Evolutionary conservation across 2,329 filamentous ascomycete genomes (phyloP).

Genomic region (Aureobasidium sp.): DNA sequence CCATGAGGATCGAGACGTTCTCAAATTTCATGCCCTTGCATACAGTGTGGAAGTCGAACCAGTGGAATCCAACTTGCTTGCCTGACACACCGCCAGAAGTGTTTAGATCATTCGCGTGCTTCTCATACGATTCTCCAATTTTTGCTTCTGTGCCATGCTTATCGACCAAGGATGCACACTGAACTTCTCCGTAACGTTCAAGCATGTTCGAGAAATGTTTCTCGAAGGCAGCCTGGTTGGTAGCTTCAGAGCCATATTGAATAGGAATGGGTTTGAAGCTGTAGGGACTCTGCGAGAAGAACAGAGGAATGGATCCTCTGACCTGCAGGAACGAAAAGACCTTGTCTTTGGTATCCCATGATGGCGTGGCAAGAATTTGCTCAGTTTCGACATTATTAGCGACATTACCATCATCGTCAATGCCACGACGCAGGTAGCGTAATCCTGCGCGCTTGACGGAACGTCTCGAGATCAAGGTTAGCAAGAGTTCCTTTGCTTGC

Average conservation of each 20-base stretch:
- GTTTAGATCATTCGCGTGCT: constrained; percentile 60
- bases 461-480: constrained; percentile 88
- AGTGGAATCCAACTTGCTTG: constrained; percentile 64
- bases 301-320: constrained; percentile 85
- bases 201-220: constrained; percentile 69
- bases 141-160: constrained; percentile 75
- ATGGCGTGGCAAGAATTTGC: constrained; percentile 71
- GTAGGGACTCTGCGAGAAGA: constrained; percentile 92
- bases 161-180: constrained; percentile 79
- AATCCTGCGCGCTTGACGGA: constrained; percentile 81
- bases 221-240: constrained; percentile 71
- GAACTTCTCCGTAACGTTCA: constrained; percentile 65
- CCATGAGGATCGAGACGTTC: constrained; percentile 75
- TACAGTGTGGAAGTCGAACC: constrained; percentile 94
- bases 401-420: constrained; percentile 81
- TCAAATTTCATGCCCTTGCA: constrained; percentile 98
- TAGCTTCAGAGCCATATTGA: constrained; percentile 70
- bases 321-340: constrained; percentile 81
- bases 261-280: constrained; percentile 82
- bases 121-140: constrained; percentile 72
- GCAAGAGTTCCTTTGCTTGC: constrained; percentile 50
- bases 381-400: constrained; percentile 95
- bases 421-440: constrained; percentile 80
- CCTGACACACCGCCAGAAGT: constrained; percentile 49
- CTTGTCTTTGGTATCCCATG: constrained; percentile 56